Conservation (phyloP, 768 basidiomycete species). For the Amanita polypyramis region DNA sequence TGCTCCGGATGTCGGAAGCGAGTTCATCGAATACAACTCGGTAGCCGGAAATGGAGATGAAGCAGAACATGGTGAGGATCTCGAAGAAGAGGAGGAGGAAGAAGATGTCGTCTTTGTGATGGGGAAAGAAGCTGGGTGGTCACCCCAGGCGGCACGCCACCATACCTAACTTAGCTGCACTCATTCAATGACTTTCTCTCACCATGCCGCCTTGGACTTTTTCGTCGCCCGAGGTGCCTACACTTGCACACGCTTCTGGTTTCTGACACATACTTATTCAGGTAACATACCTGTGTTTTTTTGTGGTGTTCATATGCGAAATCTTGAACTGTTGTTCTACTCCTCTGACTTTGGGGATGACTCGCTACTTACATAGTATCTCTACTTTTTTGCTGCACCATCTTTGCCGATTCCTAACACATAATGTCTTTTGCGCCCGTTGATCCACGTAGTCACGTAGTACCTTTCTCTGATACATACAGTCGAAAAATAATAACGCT, state of each 20-base stretch:
- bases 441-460: not conserved
- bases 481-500: not conserved
- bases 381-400: not conserved
- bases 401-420: slow-evolving; percentile 2
- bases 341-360: not conserved
- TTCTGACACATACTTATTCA: not conserved
- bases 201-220: not conserved
- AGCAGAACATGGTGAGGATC: slow-evolving; percentile 28
- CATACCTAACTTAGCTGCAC: slow-evolving; percentile 1
- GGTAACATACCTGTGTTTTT: not conserved
- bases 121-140: slow-evolving; percentile 24
- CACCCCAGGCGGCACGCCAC: slow-evolving; percentile 2
- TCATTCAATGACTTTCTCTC: too few species aligned
- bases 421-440: not conserved
- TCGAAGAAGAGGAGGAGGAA: slow-evolving; percentile 53
- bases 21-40: not conserved
- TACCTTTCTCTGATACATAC: slow-evolving; percentile 2
- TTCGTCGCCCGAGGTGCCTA: too few species aligned
- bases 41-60: slow-evolving; percentile 18
- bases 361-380: not conserved
- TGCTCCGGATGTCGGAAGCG: not conserved
- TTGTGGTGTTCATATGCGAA: not conserved
- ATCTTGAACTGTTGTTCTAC: slow-evolving; percentile 1
- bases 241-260: not conserved
- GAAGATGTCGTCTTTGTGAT: slow-evolving; percentile 72